These are phyloP conservation scores for Hanseniaspora meyeri DNA, from an alignment of 805 yeast species.

Conservation along the genomic window DNA sequence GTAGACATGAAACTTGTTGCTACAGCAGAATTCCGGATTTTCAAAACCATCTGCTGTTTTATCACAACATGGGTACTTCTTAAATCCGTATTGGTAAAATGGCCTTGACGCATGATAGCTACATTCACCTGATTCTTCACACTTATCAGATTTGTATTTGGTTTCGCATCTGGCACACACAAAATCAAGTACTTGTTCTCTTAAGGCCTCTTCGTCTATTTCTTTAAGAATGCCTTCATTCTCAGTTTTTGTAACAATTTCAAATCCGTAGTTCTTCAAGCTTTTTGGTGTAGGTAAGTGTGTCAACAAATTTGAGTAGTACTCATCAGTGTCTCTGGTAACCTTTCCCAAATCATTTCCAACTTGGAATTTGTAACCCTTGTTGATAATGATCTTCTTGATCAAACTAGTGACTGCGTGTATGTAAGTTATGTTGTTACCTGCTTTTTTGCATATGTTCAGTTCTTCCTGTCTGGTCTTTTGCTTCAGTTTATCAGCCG, in stretches of 20 bases:
- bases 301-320: not conserved
- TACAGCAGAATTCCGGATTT: constrained; percentile 23
- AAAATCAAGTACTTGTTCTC: not conserved
- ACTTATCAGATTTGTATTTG: constrained; percentile 21
- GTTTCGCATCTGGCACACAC: constrained; percentile 25
- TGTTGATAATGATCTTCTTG: constrained; percentile 23
- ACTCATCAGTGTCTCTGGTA: not conserved
- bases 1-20: constrained; percentile 15
- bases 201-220: not conserved
- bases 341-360: not conserved
- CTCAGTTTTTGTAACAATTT: not conserved
- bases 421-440: constrained; percentile 21
- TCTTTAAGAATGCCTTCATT: not conserved
- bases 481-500: constrained; percentile 4
- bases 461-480: constrained; percentile 6
- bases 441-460: constrained; percentile 17
- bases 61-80: constrained; percentile 27
- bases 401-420: constrained; percentile 25
- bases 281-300: not conserved
- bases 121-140: constrained; percentile 23
- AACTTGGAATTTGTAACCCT: constrained; percentile 18
- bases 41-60: constrained; percentile 23
- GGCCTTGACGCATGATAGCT: constrained; percentile 24
- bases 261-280: constrained; percentile 9
- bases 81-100: not conserved